Base-by-base conservation (phyloP, 148 eudicot genomes). In the Agrostemma githago region DNA sequence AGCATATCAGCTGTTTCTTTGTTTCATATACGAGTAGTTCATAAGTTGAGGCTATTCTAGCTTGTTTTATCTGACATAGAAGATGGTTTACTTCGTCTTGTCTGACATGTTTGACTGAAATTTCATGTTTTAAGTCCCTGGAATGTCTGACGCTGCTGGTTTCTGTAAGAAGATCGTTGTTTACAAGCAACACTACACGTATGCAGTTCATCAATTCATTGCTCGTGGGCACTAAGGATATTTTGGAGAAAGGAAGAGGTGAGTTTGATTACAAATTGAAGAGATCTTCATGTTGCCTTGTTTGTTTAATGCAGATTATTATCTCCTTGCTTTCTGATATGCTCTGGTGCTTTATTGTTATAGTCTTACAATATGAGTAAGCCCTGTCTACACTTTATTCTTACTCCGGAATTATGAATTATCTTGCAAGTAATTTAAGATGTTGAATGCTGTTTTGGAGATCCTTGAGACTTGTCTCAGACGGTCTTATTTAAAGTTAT, bases 231-330 rank as follows among this genome's bases (percentile, higher is more conserved):
- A 89, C 96, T 5, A 90, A 85, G 78, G 90, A 95, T 72, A 85
- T 95, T 71, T 54, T 95, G 79, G 87, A 88, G 79, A 90, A 89
- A 12, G 99, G 96, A 78, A 85, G 80, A 90, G 99, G 99, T 95
- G 41, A 79, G 77, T 67, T 79, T 57, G 72, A 59, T 62, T 61
- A 60, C 64, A 7, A 51, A 40, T 54, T 40, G 8, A 20, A 51
- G 43, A 17, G 8, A 17, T 62, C 67, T 76, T 72, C 59, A 21
- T 73, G 3, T 16, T 66, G 26, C 37, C 44, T 59, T 60, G 19
- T 26, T 56, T 66, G 53, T 16, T 37, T 5, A 43, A 42, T 56
- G 46, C 26, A 41, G 3, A 6, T n/a, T n/a, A 3, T 54, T 62
- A 38, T 73, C 37, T 70, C 48, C 19, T 1, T 54, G n/a, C 4